Evolutionary conservation across 208 protist genomes (phyloP).

Genomic region (Endotrypanum monterogeii): DNA sequence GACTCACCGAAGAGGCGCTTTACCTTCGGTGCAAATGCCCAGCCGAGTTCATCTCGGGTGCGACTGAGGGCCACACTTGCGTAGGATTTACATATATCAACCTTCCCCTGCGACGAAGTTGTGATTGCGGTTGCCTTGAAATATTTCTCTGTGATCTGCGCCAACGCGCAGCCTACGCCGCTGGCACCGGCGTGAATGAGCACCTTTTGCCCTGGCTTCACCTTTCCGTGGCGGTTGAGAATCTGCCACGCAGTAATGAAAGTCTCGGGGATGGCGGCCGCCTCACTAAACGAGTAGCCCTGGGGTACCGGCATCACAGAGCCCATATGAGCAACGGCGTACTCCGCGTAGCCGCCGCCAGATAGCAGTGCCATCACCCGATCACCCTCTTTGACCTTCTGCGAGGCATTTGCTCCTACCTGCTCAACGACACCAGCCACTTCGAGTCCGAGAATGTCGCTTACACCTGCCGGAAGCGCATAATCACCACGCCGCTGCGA

Average conservation of each 20-base stretch:
- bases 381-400: slow-evolving; percentile 75
- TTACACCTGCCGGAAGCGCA: slow-evolving; percentile 68
- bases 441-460: slow-evolving; percentile 86
- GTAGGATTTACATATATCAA: slow-evolving; percentile 63
- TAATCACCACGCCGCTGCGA: slow-evolving; percentile 84
- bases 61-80: slow-evolving; percentile 52
- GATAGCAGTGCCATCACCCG: slow-evolving; percentile 86
- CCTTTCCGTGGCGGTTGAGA: slow-evolving; percentile 67
- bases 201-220: slow-evolving; percentile 63
- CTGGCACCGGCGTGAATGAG: slow-evolving; percentile 90
- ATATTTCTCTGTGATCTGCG: slow-evolving; percentile 86
- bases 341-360: slow-evolving; percentile 93
- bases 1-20: slow-evolving; percentile 42
- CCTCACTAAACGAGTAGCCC: slow-evolving; percentile 78
- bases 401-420: slow-evolving; percentile 43
- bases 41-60: slow-evolving; percentile 50
- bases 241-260: slow-evolving; percentile 94
- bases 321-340: slow-evolving; percentile 64
- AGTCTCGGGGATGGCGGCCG: slow-evolving; percentile 89
- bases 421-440: slow-evolving; percentile 81
- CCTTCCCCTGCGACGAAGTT: slow-evolving; percentile 68
- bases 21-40: slow-evolving; percentile 64
- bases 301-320: slow-evolving; percentile 81
- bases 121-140: slow-evolving; percentile 70
- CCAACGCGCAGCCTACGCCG: slow-evolving; percentile 81